Evolutionary conservation across 2,329 filamentous ascomycete species (phyloP).

Genomic region (Hypoxylon sp.): DNA sequence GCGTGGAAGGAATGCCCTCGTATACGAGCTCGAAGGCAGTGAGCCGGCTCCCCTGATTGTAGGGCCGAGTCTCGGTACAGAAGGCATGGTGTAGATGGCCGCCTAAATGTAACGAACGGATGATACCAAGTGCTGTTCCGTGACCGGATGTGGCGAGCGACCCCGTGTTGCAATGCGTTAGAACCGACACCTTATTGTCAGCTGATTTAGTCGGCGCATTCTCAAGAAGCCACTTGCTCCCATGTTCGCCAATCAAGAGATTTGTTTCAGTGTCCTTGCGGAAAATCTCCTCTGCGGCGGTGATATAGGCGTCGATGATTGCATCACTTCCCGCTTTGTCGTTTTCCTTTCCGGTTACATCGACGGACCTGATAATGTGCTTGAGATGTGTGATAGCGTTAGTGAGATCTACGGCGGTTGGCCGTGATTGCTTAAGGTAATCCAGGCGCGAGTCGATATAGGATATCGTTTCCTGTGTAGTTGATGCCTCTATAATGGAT

Average conservation of each 20-base stretch:
- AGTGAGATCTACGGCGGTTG: slow-evolving; percentile 93
- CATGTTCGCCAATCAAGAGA: slow-evolving; percentile 84
- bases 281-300: slow-evolving; percentile 87
- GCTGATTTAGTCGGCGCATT: slow-evolving; percentile 66
- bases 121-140: slow-evolving; percentile 93
- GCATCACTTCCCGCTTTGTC: slow-evolving; percentile 62
- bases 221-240: slow-evolving; percentile 84
- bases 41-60: slow-evolving; percentile 95
- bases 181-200: slow-evolving; percentile 76
- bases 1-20: slow-evolving; percentile 89
- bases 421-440: slow-evolving; percentile 89
- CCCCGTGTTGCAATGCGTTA: slow-evolving; percentile 98
- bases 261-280: slow-evolving; percentile 91
- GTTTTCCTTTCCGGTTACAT: slow-evolving; percentile 56
- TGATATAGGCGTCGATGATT: slow-evolving; percentile 80
- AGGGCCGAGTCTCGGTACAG: slow-evolving; percentile 96
- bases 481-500: slow-evolving; percentile 55
- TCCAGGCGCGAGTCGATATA: slow-evolving; percentile 84
- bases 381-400: slow-evolving; percentile 90
- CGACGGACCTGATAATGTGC: slow-evolving; percentile 68
- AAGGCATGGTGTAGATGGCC: slow-evolving; percentile 84
- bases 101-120: slow-evolving; percentile 81
- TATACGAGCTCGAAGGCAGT: slow-evolving; percentile 98
- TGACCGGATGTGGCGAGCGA: slow-evolving; percentile 98
- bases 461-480: slow-evolving; percentile 71